Evolutionary conservation across 2,329 filamentous ascomycete genomes (phyloP).

Genomic region (Alternaria sp.): DNA sequence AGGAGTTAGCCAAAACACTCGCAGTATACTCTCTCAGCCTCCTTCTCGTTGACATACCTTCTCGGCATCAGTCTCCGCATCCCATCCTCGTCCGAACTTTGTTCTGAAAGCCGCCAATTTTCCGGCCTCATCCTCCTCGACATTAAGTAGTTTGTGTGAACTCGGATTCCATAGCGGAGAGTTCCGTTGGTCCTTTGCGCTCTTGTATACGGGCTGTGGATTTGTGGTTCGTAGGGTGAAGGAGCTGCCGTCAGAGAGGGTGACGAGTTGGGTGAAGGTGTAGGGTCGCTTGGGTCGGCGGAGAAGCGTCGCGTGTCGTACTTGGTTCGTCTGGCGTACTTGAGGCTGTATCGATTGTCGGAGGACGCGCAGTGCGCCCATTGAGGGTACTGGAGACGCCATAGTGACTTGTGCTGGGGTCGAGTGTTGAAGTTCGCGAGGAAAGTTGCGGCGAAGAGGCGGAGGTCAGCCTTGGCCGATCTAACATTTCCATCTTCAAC

Average conservation of each 20-base stretch:
- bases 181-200: conserved; percentile 86
- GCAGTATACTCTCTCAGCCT: neutral
- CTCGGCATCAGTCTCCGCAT: conserved; percentile 52
- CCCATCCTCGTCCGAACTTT: conserved; percentile 84
- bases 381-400: conserved; percentile 42
- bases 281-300: conserved; percentile 89
- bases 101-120: conserved; percentile 83
- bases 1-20: neutral
- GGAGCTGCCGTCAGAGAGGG: conserved; percentile 87
- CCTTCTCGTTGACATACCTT: conserved; percentile 7
- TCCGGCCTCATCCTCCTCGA: conserved; percentile 95
- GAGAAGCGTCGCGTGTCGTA: conserved; percentile 83
- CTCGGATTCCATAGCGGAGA: conserved; percentile 89
- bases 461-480: conserved; percentile 17
- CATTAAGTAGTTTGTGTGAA: conserved; percentile 78
- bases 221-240: conserved; percentile 81
- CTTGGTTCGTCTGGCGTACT: conserved; percentile 55
- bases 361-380: conserved; percentile 40
- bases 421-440: conserved; percentile 9
- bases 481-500: conserved; percentile 21
- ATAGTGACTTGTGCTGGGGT: conserved; percentile 23
- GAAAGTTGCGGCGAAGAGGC: conserved; percentile 33
- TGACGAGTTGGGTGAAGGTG: conserved; percentile 95
- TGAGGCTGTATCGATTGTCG: conserved; percentile 33
- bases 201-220: conserved; percentile 67